A percentile compares a stretch with the other conserved stretches of the same genome.
Conservation (phyloP, 2,329 filamentous ascomycete genomes). For the Lachnellula cervina region DNA sequence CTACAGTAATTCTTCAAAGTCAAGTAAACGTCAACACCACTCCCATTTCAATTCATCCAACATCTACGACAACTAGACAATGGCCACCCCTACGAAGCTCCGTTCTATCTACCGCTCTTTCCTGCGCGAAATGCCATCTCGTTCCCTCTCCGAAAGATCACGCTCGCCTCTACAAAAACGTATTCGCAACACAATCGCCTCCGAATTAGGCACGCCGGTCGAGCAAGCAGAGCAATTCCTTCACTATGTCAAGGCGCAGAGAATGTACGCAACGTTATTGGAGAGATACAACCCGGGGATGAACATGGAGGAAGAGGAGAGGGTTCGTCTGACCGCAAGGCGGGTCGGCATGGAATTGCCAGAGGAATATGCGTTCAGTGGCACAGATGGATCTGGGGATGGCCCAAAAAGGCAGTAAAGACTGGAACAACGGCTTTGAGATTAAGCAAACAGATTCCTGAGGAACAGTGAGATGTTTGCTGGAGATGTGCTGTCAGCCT, state of each 20-base stretch:
- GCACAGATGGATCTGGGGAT: not conserved
- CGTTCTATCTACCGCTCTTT: conserved; percentile 83
- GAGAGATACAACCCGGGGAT: conserved; percentile 94
- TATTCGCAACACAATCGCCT: conserved; percentile 59
- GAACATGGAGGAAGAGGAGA: conserved; percentile 80
- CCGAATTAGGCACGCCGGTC: conserved; percentile 28
- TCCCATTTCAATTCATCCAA: not conserved
- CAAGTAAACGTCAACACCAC: not conserved
- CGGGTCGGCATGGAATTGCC: conserved; percentile 90
- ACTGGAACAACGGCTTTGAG: not conserved
- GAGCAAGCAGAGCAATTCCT: conserved; percentile 71
- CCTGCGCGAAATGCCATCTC: conserved; percentile 81
- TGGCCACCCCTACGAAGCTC: conserved; percentile 43
- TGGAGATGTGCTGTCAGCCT: not conserved
- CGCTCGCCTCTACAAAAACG: conserved; percentile 66
- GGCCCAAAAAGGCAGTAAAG: not conserved
- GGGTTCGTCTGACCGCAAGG: conserved; percentile 75
- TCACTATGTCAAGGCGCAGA: conserved; percentile 78
- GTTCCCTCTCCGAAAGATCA: conserved; percentile 43
- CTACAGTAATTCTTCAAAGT: not conserved
- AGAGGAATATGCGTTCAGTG: conserved; percentile 42
- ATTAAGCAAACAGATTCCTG: not conserved
- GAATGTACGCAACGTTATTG: conserved; percentile 72
- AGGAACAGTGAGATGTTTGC: not conserved
- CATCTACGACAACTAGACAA: conserved; percentile 2